Conservation (phyloP, 805 yeast species). For the Lachancea lanzarotensis region DNA sequence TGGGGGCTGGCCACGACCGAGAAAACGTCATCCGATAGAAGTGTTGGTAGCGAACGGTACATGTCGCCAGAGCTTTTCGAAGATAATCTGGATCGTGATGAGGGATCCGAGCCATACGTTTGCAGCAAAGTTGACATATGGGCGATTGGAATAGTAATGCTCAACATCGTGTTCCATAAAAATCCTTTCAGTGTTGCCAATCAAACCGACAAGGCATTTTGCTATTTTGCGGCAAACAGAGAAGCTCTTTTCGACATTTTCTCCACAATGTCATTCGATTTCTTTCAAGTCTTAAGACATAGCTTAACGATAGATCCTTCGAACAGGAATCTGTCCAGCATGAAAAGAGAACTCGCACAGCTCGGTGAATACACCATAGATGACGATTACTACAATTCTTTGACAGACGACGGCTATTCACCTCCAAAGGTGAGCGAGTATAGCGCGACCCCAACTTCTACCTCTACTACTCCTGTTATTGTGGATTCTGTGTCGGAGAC, state of each 20-base stretch:
- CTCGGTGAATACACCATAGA: slow-evolving; percentile 74
- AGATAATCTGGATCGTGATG: slow-evolving; percentile 31
- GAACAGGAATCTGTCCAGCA: slow-evolving; percentile 60
- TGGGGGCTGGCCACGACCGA: slow-evolving; percentile 64
- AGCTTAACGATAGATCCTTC: slow-evolving; percentile 80
- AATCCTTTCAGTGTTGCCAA: slow-evolving; percentile 82
- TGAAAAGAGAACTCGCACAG: slow-evolving; percentile 53
- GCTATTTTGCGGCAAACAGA: slow-evolving; percentile 79
- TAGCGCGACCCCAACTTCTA: slow-evolving; percentile 3
- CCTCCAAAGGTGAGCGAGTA: slow-evolving; percentile 1
- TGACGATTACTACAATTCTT: slow-evolving; percentile 51
- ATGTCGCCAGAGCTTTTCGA: slow-evolving; percentile 95
- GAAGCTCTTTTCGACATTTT: slow-evolving; percentile 89
- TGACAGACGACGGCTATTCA: slow-evolving; percentile 37
- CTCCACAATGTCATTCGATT: slow-evolving; percentile 79
- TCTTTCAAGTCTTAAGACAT: slow-evolving; percentile 75
- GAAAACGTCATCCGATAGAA: slow-evolving; percentile 60
- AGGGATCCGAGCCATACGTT: slow-evolving; percentile 52
- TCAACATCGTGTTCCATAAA: slow-evolving; percentile 81
- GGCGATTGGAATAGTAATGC: slow-evolving; percentile 79
- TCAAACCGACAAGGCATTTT: slow-evolving; percentile 71
- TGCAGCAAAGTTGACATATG: slow-evolving; percentile 82
- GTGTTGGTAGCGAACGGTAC: slow-evolving; percentile 83
- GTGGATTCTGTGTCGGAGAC: not conserved
- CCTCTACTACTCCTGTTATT: slow-evolving; percentile 7